These are phyloP conservation scores for Aureobasidium leucospermi DNA, from an alignment of 2,329 filamentous ascomycete genomes.

Conservation along the genomic window DNA sequence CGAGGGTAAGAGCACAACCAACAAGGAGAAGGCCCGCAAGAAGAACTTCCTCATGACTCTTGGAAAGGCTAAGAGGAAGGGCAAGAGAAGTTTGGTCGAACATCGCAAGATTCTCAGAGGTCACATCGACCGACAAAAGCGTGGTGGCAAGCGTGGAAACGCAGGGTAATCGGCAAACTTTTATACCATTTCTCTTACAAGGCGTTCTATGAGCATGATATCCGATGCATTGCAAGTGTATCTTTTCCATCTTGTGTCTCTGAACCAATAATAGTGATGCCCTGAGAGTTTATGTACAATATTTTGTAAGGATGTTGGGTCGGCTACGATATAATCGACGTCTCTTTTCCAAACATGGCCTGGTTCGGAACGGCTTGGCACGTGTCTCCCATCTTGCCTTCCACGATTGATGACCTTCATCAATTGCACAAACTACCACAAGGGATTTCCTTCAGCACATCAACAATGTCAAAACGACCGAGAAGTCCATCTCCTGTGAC, in stretches of 20 bases:
- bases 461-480: slow-evolving; percentile 14
- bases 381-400: background rate
- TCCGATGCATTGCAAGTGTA: too few relatives aligned
- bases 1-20: slow-evolving; percentile 92
- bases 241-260: too few relatives aligned
- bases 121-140: slow-evolving; percentile 76
- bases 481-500: slow-evolving; percentile 7
- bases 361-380: background rate
- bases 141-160: slow-evolving; percentile 75
- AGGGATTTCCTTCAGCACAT: too few relatives aligned
- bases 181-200: background rate
- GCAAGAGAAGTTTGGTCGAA: slow-evolving; percentile 87
- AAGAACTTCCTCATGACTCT: slow-evolving; percentile 99
- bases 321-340: background rate
- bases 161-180: background rate
- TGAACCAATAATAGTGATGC: too few relatives aligned
- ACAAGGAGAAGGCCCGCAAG: slow-evolving; percentile 90
- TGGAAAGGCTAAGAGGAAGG: slow-evolving; percentile 90
- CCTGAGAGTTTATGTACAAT: too few relatives aligned
- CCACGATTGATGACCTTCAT: background rate
- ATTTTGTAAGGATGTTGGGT: background rate
- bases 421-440: background rate
- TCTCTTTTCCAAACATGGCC: background rate
- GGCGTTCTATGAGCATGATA: background rate
- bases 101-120: slow-evolving; percentile 72